phyloP scores from a whole-genome alignment of 2,329 filamentous ascomycete species.

The Arachnomyces sp. region DNA sequence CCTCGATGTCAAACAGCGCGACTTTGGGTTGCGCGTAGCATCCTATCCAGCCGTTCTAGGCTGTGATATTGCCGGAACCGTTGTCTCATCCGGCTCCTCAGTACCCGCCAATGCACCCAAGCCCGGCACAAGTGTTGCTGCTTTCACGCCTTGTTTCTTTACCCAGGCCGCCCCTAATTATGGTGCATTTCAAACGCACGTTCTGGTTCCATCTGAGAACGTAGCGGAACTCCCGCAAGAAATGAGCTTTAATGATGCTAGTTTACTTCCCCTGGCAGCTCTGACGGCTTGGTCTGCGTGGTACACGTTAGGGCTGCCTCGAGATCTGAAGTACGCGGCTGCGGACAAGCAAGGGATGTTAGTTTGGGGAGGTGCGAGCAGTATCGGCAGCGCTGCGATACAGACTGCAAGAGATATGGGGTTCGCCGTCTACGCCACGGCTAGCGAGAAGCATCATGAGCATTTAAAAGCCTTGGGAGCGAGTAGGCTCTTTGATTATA shows the following conservation, averaged over 20 bases:
- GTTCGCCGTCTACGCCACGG: constrained; percentile 34
- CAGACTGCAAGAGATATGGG: constrained; percentile 36
- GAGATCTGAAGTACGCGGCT: constrained; percentile 15
- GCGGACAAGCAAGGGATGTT: constrained; percentile 25
- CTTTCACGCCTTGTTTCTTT: constrained; percentile 23
- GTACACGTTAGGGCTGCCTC: constrained; percentile 18
- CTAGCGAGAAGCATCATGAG: constrained; percentile 31
- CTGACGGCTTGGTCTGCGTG: constrained; percentile 20
- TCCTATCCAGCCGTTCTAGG: constrained; percentile 21
- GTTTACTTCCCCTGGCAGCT: constrained; percentile 21
- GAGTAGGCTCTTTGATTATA: constrained; percentile 34
- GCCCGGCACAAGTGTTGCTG: constrained; percentile 24
- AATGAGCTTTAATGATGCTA: constrained; percentile 20
- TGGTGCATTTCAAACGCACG: constrained; percentile 21
- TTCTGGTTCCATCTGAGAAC: constrained; percentile 25
- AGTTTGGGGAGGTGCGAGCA: constrained; percentile 37
- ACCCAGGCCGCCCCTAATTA: constrained; percentile 20
- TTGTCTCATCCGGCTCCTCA: constrained; percentile 22
- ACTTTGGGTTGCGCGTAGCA: constrained; percentile 14
- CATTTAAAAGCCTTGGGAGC: constrained; percentile 33
- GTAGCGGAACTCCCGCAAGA: constrained; percentile 22
- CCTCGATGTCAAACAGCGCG: constrained; percentile 25
- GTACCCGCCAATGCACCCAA: constrained; percentile 14
- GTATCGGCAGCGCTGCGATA: constrained; percentile 33
- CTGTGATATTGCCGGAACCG: constrained; percentile 25